Evolutionary conservation across 805 yeast genomes (phyloP).

Genomic region (Saccharomycopsis vini): DNA sequence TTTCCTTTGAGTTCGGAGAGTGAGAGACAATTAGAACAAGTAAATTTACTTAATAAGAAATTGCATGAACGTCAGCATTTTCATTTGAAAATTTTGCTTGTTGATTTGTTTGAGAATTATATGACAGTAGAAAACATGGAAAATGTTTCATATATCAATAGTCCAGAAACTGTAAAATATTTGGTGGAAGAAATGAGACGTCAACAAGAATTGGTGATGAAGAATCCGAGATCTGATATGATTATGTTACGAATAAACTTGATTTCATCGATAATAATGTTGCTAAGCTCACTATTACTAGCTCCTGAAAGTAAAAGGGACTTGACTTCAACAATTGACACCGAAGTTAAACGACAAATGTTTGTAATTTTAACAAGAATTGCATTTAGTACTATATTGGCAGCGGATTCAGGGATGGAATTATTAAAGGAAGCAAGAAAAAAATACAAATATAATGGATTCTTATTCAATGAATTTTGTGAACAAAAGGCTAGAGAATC

Average conservation of each 20-base stretch:
- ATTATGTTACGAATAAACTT: conserved; percentile 32
- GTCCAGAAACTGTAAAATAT: conserved; percentile 9
- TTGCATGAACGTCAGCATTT: conserved; percentile 26
- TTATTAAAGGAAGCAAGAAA: conserved; percentile 27
- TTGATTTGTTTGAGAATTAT: conserved; percentile 40
- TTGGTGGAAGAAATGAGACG: conserved; percentile 18
- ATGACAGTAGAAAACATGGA: conserved; percentile 19
- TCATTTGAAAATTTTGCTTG: conserved; percentile 37
- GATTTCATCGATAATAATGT: conserved; percentile 22
- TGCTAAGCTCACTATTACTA: conserved; percentile 11
- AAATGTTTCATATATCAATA: conserved; percentile 6
- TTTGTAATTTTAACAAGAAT: conserved; percentile 44
- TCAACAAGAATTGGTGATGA: conserved; percentile 39
- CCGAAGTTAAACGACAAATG: conserved; percentile 34
- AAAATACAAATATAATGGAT: conserved; percentile 22
- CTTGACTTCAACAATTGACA: conserved; percentile 21
- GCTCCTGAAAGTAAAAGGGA: not conserved
- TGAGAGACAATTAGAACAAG: conserved; percentile 1
- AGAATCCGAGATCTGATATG: conserved; percentile 36
- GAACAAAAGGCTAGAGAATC: conserved; percentile 35
- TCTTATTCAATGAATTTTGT: conserved; percentile 31
- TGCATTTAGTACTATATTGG: conserved; percentile 40
- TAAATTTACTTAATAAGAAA: conserved; percentile 21
- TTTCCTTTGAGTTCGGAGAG: conserved; percentile 10
- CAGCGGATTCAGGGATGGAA: conserved; percentile 29